phyloP scores from a whole-genome alignment of 768 basidiomycete species.

The Russula sp. region DNA sequence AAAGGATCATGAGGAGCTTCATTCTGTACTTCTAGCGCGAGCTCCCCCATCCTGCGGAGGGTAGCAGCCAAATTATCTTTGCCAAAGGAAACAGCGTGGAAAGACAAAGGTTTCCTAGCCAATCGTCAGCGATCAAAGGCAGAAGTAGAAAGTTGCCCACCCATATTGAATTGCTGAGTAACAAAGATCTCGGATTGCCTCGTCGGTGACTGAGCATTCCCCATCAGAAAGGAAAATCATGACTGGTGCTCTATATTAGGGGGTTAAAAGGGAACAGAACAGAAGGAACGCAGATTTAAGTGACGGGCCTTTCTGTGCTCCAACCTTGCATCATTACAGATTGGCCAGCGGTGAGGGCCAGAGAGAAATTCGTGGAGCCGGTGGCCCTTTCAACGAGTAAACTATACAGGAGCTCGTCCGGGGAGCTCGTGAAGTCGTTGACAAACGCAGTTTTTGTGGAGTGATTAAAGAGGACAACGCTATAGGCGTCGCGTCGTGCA shows the following conservation, averaged over 20 bases:
- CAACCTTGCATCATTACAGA: slow-evolving; percentile 40
- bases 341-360: slow-evolving; percentile 37
- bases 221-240: too few relatives aligned
- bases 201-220: too few relatives aligned
- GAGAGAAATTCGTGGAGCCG: slow-evolving; percentile 41
- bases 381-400: slow-evolving; percentile 32
- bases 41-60: too few relatives aligned
- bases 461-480: slow-evolving; percentile 45
- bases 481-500: slow-evolving; percentile 48
- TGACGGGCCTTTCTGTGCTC: slow-evolving; percentile 43
- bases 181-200: slow-evolving; percentile 36
- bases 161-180: slow-evolving; percentile 40
- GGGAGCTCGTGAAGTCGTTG: slow-evolving; percentile 44
- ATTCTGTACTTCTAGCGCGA: neutral
- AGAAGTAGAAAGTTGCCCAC: slow-evolving; percentile 26
- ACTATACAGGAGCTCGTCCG: slow-evolving; percentile 39
- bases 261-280: neutral
- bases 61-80: too few relatives aligned
- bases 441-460: slow-evolving; percentile 26
- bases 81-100: slow-evolving; percentile 50
- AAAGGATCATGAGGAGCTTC: slow-evolving; percentile 36
- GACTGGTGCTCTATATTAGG: slow-evolving; percentile 34
- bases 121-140: neutral
- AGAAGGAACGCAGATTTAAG: neutral
- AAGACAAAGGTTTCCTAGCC: slow-evolving; percentile 14